Base-by-base conservation (phyloP, 495 filamentous ascomycete genomes). In the Penicillium robsamsonii region DNA sequence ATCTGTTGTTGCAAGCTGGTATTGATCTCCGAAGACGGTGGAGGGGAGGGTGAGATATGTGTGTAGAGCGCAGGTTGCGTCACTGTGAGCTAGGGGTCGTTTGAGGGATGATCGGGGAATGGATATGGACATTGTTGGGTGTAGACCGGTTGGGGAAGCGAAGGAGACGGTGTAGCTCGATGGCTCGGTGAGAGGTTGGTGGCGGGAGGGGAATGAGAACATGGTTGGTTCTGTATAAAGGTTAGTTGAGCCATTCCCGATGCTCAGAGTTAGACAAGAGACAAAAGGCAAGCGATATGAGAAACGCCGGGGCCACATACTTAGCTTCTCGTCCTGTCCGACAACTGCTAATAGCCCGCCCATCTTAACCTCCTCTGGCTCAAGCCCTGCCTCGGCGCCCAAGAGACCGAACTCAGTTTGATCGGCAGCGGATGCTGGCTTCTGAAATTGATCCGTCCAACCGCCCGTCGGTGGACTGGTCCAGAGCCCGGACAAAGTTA, bases 161-260 rank as follows among this genome's bases (percentile, higher is more conserved):
- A 96, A 91, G 3, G 72, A 72, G 25, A 77, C 66, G 8, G 54
- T 63, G 55, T 80, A 88, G 24, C 49, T 73, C 15, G 72, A 61
- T 25, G 64, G 56, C 44, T 79, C 70, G 37, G 67, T 75, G 52
- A 77, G 68, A 8, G 79, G 73, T 57, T 94, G 87, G 66, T 98
- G 94, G 0, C 92, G 86, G 8, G 91, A 86, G 20, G 91, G 86
- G 64, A 97, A 96, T n/a, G 89, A 84, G 77, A 98, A 97, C 55
- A 93, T 75, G 0, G 88, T 89, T 35, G 87, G 81, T 31, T 86
- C 87, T 88, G 37, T 35, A 29, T 30, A 22, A 11, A 9, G 10
- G 40, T 66, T 46, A 63, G 53, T 30, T 35, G 2, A n/a, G 25
- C 4, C 35, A 5, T 38, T 48, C 6, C 52, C 3, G 35, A 15